Base-by-base conservation (phyloP, 2,329 filamentous ascomycete genomes). In the Raffaelea arxii region DNA sequence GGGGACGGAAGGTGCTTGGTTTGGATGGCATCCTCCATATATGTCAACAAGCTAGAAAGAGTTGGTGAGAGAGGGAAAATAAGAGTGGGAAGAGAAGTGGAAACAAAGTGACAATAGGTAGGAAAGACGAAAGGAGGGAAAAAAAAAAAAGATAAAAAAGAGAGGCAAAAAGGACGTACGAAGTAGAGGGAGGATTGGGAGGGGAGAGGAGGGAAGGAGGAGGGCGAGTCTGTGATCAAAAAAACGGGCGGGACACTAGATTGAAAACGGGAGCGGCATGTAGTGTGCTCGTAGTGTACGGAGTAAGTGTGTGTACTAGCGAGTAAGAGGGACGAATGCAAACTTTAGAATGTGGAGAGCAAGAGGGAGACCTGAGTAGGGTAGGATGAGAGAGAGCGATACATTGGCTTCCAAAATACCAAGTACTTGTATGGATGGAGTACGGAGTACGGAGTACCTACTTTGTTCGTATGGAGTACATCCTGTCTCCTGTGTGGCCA, bases 221-320 rank as follows among this genome's bases (percentile, higher is more conserved):
- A 32, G 10, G 9, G 27, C 27, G 10, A 16, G 27, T 32, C 10
- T 32, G 9, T 32, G 27, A 32, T 32, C 27, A 32, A 36, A 36
- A 36, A 12, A 22, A 37, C n/a, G 39, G 21, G 14, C 37, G 18
- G 19, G 22, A 44, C 41, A 40, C 43, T 22, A 12, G 25, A 48
- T n/a, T 16, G 27, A 27, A 25, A 45, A 21, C 38, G 44, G 27
- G 19, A 46, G 36, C 38, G 27, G 44, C 25, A 41, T 23, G n/a
- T n/a, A n/a, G n/a, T n/a, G n/a, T n/a, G n/a, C n/a, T n/a, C n/a
- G n/a, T n/a, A n/a, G n/a, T n/a, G n/a, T n/a, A n/a, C n/a, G n/a
- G n/a, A n/a, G n/a, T n/a, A n/a, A 43, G 41, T 21, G 43, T 39
- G 16, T 10, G 40, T 11, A 21, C 27, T 30, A 9, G 21, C 23